Conservation (phyloP, 2,329 filamentous ascomycete genomes). For the Berkeleyomyces rouxiae region DNA sequence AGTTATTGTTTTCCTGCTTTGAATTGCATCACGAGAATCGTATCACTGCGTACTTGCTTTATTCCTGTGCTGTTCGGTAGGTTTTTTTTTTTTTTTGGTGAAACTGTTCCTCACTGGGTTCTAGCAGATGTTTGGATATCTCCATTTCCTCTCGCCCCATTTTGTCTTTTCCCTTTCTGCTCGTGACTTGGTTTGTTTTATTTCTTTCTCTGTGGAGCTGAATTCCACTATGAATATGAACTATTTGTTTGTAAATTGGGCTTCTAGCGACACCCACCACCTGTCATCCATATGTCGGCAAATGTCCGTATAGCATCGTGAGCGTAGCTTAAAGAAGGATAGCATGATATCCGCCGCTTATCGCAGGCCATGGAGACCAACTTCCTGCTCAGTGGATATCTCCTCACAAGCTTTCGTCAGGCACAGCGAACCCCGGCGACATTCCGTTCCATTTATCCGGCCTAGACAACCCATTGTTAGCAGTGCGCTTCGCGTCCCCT, state of each 20-base stretch:
- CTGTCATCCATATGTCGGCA: not conserved
- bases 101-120: not conserved
- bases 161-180: not conserved
- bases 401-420: not conserved
- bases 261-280: not conserved
- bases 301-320: not conserved
- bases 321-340: not conserved
- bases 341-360: not conserved
- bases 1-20: not conserved
- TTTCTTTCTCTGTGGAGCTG: not conserved
- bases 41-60: not conserved
- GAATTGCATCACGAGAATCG: not conserved
- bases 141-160: not conserved
- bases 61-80: not conserved
- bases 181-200: not conserved
- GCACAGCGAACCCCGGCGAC: constrained; percentile 1
- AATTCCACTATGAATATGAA: not conserved
- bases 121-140: not conserved
- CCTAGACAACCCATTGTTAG: not conserved
- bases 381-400: too few species aligned
- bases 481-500: not conserved
- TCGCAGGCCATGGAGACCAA: too few species aligned
- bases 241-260: not conserved
- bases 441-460: constrained; percentile 1
- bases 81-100: not conserved